Conservation (phyloP, 305 asterid genomes). For the Euphrasia arctica region DNA sequence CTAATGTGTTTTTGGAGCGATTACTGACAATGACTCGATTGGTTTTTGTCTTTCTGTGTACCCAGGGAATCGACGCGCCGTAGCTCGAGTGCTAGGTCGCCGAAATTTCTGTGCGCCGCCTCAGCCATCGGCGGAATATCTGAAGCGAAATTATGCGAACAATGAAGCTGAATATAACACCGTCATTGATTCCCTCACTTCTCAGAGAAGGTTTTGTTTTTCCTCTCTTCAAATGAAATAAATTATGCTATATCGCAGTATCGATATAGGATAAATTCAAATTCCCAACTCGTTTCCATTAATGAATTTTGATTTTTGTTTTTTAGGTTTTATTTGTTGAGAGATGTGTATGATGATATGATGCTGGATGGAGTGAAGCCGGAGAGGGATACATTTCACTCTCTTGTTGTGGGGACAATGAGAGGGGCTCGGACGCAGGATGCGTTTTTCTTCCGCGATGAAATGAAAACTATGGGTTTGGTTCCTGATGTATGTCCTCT, state of each 20-base stretch:
- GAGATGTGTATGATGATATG: conserved; percentile 97
- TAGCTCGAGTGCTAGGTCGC: conserved; percentile 52
- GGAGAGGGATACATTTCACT: conserved; percentile 85
- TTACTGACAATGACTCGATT: conserved; percentile 2
- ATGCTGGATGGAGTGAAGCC: conserved; percentile 98
- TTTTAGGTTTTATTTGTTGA: conserved; percentile 66
- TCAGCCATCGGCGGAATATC: conserved; percentile 46
- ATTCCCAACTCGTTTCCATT: not conserved
- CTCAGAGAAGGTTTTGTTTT: conserved; percentile 56
- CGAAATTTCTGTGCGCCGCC: conserved; percentile 56
- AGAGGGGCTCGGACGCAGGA: conserved; percentile 86
- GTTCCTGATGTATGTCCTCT: conserved; percentile 70
- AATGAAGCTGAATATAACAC: conserved; percentile 77
- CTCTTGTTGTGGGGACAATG: conserved; percentile 88
- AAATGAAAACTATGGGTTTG: conserved; percentile 88
- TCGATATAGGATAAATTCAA: not conserved
- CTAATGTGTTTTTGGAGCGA: not conserved
- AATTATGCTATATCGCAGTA: conserved; percentile 1
- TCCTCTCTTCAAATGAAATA: not conserved
- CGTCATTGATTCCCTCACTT: conserved; percentile 61
- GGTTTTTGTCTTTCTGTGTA: not conserved
- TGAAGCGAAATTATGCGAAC: conserved; percentile 73
- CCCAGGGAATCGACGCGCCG: conserved; percentile 49
- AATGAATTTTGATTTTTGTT: not conserved
- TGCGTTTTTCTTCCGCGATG: conserved; percentile 76